phyloP scores from a whole-genome alignment of 805 yeast species.

The Ogataea corticis region DNA sequence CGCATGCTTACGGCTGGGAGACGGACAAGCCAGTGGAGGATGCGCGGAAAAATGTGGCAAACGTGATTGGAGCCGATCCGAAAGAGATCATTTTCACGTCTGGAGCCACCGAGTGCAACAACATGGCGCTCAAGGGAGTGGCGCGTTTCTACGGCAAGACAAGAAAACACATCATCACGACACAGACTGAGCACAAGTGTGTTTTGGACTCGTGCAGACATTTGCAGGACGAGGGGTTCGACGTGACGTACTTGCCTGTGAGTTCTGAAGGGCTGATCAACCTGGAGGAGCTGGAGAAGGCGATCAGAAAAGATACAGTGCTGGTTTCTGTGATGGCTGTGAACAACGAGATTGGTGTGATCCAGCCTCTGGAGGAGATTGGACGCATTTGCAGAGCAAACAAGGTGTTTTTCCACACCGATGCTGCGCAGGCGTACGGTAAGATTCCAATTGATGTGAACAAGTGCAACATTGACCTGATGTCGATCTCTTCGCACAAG shows the following conservation, averaged over 20 bases:
- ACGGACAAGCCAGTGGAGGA: conserved; percentile 87
- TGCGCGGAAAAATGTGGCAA: conserved; percentile 82
- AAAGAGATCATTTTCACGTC: conserved; percentile 96
- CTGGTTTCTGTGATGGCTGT: conserved; percentile 95
- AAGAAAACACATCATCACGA: conserved; percentile 91
- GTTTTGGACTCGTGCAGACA: conserved; percentile 96
- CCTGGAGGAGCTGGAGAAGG: conserved; percentile 72
- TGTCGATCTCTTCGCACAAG: conserved; percentile 95
- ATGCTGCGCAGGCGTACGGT: conserved; percentile 97
- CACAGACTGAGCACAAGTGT: conserved; percentile 98
- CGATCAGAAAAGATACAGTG: conserved; percentile 88
- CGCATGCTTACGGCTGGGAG: conserved; percentile 99
- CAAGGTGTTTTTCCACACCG: conserved; percentile 96
- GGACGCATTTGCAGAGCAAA: conserved; percentile 82
- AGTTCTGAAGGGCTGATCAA: conserved; percentile 74
- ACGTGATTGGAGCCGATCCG: conserved; percentile 87
- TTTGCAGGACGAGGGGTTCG: conserved; percentile 95
- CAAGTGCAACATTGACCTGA: conserved; percentile 85
- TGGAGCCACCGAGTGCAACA: conserved; percentile 97
- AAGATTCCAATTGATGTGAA: conserved; percentile 92
- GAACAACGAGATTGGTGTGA: conserved; percentile 96
- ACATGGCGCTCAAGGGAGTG: conserved; percentile 93
- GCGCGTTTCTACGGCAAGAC: conserved; percentile 88
- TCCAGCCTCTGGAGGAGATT: conserved; percentile 93
- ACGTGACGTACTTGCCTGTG: conserved; percentile 90